Evolutionary conservation across 2,329 filamentous ascomycete genomes (phyloP), one percentile per base, ranked within the genome.

Genomic region (Monilinia vaccinii-corymbosi): DNA sequence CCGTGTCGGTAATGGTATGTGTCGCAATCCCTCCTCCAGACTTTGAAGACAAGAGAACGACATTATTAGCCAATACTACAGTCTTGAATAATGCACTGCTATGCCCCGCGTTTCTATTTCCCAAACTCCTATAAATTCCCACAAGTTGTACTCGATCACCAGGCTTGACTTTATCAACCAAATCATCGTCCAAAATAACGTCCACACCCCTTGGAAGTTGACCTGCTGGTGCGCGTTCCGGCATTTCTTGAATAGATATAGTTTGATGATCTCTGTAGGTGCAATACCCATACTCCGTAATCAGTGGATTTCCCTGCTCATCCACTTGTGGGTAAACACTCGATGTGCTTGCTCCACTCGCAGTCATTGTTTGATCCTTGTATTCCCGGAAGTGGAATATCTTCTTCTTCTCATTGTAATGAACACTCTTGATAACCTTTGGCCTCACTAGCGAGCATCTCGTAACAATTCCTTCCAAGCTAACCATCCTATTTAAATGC

Each of bases 241-340:
- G 94, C 94, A 99, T 99, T 77, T 99, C 94, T 75, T 99, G 94
- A 66, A 99, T 97, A 0, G 93, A 97, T 62, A 99, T 91, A 18
- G 90, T 96, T 74, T 99, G 94, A 72, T 99, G 94, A 73, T 99
- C 94, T 71, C 93, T 83, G 75, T 97, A 99, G 55, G 88, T 94
- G 73, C 88, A 95, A 76, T 95, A 93, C 28, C 94, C 94, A 73
- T 97, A 99, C 72, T 99, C 94, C 4, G 94, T 99, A 61, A 91
- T 83, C 23, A 99, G 80, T 3, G 93, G 88, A 71, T 97, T 96
- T 63, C 92, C 91, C 11, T 96, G 86, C 46, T 93, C 91, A 71
- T 97, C 93, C 71, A 96, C 89, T 66, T 92, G 91, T 6, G 93
- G 93, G 71, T 97, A 97, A 11, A 97, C 91, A 69, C 91, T 96